A percentile compares a stretch with the other conserved stretches of the same genome.
Conservation (phyloP, 345 rosid genomes). For the Gossypium ekmanianum region DNA sequence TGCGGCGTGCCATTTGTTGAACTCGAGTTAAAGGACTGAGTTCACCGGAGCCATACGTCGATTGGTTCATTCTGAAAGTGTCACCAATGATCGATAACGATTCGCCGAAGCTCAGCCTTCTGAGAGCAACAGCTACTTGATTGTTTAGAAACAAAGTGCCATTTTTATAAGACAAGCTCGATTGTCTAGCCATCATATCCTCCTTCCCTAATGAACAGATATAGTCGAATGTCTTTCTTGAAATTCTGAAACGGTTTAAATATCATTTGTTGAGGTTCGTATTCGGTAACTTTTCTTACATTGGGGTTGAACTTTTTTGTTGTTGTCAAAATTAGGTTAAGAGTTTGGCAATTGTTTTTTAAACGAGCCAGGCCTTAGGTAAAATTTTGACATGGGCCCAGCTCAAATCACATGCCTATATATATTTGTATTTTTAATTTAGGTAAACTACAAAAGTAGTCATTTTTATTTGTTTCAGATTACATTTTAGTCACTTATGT, state of each 20-base stretch:
- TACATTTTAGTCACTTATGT: too few species aligned
- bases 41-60: slow-evolving; percentile 22
- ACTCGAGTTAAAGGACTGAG: too few species aligned
- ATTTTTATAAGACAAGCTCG: slow-evolving; percentile 38
- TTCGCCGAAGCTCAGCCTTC: slow-evolving; percentile 75
- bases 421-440: too few species aligned
- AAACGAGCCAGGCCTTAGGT: rapidly evolving
- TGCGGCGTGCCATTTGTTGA: too few species aligned
- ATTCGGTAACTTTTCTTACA: slow-evolving; percentile 21
- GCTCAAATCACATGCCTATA: too few species aligned
- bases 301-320: too few species aligned
- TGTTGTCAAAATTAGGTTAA: too few species aligned
- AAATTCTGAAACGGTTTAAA: slow-evolving; percentile 38
- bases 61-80: slow-evolving; percentile 59
- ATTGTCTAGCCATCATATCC: slow-evolving; percentile 47
- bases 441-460: too few species aligned
- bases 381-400: too few species aligned
- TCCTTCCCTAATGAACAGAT: slow-evolving; percentile 68
- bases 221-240: slow-evolving; percentile 65
- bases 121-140: slow-evolving; percentile 66
- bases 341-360: too few species aligned
- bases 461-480: too few species aligned
- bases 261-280: too few species aligned
- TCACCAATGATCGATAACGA: slow-evolving; percentile 66
- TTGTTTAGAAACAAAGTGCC: slow-evolving; percentile 51